Evolutionary conservation across 768 basidiomycete genomes (phyloP).

Genomic region (Fomitopsis pulvina): DNA sequence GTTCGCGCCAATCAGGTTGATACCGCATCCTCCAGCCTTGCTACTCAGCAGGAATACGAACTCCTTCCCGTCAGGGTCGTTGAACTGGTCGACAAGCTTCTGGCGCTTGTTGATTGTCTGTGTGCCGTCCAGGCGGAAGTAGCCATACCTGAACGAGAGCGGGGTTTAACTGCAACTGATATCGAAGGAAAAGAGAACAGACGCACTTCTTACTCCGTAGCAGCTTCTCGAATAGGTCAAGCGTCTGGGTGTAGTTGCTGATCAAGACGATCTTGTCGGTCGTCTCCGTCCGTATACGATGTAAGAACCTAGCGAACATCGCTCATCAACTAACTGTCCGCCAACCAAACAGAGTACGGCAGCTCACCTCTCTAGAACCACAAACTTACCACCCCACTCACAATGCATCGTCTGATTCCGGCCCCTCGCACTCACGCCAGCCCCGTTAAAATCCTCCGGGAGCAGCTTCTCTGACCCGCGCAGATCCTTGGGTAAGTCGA

Average conservation of each 20-base stretch:
- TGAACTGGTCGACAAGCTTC: constrained; percentile 95
- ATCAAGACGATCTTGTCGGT: constrained; percentile 95
- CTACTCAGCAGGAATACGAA: constrained; percentile 93
- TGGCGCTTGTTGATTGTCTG: constrained; percentile 90
- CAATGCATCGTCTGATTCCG: constrained; percentile 52
- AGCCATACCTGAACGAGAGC: constrained; percentile 59
- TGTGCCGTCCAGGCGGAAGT: constrained; percentile 89
- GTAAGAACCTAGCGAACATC: constrained; percentile 63
- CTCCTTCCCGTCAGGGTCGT: constrained; percentile 87
- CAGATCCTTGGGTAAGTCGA: constrained; percentile 80
- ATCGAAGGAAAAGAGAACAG: not conserved
- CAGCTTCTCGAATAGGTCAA: constrained; percentile 88
- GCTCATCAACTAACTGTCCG: no score
- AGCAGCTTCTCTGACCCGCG: constrained; percentile 75
- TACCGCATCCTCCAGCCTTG: constrained; percentile 94
- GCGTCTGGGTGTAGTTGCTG: constrained; percentile 93
- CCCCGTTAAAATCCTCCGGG: constrained; percentile 73
- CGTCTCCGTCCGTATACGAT: constrained; percentile 73
- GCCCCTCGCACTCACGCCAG: constrained; percentile 34
- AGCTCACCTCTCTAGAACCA: constrained; percentile 87
- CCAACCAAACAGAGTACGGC: no score
- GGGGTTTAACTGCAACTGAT: constrained; percentile 5
- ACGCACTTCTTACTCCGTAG: constrained; percentile 78
- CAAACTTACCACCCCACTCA: constrained; percentile 88
- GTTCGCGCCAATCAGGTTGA: constrained; percentile 95